Percentiles rank a stretch among this genome's conserved stretches.
These are phyloP conservation scores for Fusarium sp. DNA, from an alignment of 2,329 filamentous ascomycete species.

Conservation along the genomic window DNA sequence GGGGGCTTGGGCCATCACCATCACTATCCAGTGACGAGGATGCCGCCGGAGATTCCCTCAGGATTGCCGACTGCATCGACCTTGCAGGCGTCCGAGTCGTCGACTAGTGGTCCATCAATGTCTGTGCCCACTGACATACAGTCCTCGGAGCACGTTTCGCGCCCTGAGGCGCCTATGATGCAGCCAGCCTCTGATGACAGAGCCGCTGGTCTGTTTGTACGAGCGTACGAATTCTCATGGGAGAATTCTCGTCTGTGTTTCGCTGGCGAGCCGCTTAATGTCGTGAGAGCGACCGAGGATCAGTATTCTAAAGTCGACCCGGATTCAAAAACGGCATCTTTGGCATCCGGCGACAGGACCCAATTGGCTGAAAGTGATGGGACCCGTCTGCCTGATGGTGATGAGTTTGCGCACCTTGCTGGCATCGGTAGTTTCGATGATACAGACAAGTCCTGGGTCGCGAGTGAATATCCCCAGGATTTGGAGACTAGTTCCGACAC, in stretches of 20 bases:
- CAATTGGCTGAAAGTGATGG: too few relatives aligned
- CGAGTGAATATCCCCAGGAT: fast-evolving
- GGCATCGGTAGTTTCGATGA: background rate
- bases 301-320: background rate
- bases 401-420: background rate
- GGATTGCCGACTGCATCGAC: fast-evolving
- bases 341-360: too few relatives aligned
- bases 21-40: fast-evolving
- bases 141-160: background rate
- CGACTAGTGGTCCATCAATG: background rate
- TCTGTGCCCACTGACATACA: background rate
- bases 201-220: fast-evolving
- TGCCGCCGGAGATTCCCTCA: fast-evolving
- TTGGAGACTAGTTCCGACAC: background rate
- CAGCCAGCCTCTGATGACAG: background rate
- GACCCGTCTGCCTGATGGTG: fast-evolving
- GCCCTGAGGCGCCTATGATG: background rate
- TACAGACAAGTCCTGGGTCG: background rate
- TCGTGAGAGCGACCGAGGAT: background rate
- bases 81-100: fast-evolving
- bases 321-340: background rate
- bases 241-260: background rate
- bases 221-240: conserved; percentile 17
- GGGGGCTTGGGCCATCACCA: fast-evolving
- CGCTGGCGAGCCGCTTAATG: background rate